These are phyloP conservation scores for Boletus sensibilis DNA, from an alignment of 768 basidiomycete genomes.

Conservation along the genomic window DNA sequence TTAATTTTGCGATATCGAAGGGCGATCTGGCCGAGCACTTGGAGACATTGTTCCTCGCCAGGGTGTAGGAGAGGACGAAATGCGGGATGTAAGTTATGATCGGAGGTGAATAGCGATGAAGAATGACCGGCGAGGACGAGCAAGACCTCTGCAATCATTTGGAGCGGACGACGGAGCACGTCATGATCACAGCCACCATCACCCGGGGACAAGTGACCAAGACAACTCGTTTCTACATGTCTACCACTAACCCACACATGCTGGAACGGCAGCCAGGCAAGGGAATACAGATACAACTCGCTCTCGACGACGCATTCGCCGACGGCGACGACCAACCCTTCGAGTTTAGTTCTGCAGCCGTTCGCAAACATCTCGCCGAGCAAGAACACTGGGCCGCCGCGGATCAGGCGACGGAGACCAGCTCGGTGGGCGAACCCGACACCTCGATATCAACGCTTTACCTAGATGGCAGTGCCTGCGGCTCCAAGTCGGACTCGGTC, in stretches of 20 bases:
- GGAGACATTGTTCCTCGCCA: constrained; percentile 83
- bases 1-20: constrained; percentile 74
- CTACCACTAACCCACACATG: constrained; percentile 11
- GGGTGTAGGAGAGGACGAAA: constrained; percentile 79
- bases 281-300: constrained; percentile 27
- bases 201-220: background rate
- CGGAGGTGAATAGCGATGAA: constrained; percentile 75
- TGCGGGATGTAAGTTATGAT: constrained; percentile 57
- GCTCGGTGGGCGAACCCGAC: constrained; percentile 35
- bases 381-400: constrained; percentile 38
- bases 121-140: constrained; percentile 85
- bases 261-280: constrained; percentile 29
- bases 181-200: constrained; percentile 8
- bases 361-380: constrained; percentile 61
- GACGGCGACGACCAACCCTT: constrained; percentile 49
- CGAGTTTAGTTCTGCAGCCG: constrained; percentile 58
- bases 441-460: constrained; percentile 60
- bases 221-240: constrained; percentile 8
- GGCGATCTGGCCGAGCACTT: constrained; percentile 73
- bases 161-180: background rate
- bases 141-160: constrained; percentile 87
- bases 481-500: constrained; percentile 16
- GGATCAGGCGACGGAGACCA: constrained; percentile 31
- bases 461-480: constrained; percentile 40
- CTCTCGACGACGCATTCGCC: constrained; percentile 69